A percentile compares a stretch with the other conserved stretches of the same genome.
phyloP scores from a whole-genome alignment of 805 yeast genomes.

The Candida silvicultrix region DNA sequence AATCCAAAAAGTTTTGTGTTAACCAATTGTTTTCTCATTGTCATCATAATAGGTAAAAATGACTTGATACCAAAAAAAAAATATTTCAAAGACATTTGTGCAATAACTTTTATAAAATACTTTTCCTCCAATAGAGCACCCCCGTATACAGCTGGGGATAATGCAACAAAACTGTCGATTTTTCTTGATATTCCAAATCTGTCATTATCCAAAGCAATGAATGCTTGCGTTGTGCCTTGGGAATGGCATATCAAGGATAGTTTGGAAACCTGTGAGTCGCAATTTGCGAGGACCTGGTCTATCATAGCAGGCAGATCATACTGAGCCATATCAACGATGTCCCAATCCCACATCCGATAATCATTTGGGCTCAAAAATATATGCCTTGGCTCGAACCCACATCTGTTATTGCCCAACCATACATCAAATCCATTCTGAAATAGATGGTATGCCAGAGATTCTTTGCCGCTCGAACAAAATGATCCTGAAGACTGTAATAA shows the following conservation, averaged over 20 bases:
- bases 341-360: constrained; percentile 87
- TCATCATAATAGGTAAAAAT: constrained; percentile 71
- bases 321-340: constrained; percentile 72
- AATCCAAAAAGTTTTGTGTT: constrained; percentile 49
- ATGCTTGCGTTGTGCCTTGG: constrained; percentile 89
- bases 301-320: constrained; percentile 74
- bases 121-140: constrained; percentile 67
- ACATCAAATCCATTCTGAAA: constrained; percentile 65
- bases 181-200: constrained; percentile 41
- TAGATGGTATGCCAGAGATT: constrained; percentile 62
- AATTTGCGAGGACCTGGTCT: constrained; percentile 42
- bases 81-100: constrained; percentile 40
- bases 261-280: constrained; percentile 31
- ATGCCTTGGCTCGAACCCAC: constrained; percentile 78
- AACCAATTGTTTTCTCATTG: constrained; percentile 44
- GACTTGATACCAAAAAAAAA: constrained; percentile 69
- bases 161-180: constrained; percentile 62
- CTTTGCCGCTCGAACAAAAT: constrained; percentile 74
- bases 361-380: constrained; percentile 34
- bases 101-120: constrained; percentile 55
- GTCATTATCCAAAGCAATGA: constrained; percentile 55
- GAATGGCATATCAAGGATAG: constrained; percentile 76
- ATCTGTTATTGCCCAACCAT: constrained; percentile 88
- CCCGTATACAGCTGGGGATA: constrained; percentile 91
- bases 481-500: constrained; percentile 84